phyloP scores from a whole-genome alignment of 306 rosid species.

The Quercus engelmannii region DNA sequence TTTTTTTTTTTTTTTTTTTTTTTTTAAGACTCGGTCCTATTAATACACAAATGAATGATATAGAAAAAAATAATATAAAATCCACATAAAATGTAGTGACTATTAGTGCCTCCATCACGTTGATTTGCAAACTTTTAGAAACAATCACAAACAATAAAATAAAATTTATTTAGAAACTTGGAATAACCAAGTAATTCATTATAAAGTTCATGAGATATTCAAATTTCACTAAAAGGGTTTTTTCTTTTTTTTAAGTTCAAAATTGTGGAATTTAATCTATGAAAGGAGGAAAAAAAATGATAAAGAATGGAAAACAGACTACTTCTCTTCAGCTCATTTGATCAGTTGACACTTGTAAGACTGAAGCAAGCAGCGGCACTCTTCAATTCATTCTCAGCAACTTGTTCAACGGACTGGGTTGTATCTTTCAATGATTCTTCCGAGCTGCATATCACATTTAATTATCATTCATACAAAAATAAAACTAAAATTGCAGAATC shows the following conservation, averaged over 20 bases:
- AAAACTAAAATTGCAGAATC: background rate
- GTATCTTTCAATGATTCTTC: slow-evolving; percentile 68
- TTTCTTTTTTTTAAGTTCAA: background rate
- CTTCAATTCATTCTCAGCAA: slow-evolving; percentile 63
- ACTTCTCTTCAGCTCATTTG: slow-evolving; percentile 15
- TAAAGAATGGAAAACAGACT: background rate
- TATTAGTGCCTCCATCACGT: background rate
- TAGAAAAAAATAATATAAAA: background rate
- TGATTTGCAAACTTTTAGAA: background rate
- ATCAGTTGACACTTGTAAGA: slow-evolving; percentile 65
- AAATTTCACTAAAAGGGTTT: background rate
- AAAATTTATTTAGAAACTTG: background rate
- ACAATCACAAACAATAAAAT: background rate
- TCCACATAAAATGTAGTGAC: background rate
- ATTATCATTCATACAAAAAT: background rate
- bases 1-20: too few relatives aligned
- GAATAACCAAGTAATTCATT: background rate
- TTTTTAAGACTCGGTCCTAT: background rate
- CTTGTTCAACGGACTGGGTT: slow-evolving; percentile 44
- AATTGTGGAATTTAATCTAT: slow-evolving; percentile 11
- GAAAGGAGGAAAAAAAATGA: background rate
- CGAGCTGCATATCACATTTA: slow-evolving; percentile 41
- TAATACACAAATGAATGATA: background rate
- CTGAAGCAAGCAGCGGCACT: slow-evolving; percentile 73
- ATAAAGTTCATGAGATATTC: background rate